Conservation (phyloP, 2,329 filamentous ascomycete genomes). For the Alternaria sp. region DNA sequence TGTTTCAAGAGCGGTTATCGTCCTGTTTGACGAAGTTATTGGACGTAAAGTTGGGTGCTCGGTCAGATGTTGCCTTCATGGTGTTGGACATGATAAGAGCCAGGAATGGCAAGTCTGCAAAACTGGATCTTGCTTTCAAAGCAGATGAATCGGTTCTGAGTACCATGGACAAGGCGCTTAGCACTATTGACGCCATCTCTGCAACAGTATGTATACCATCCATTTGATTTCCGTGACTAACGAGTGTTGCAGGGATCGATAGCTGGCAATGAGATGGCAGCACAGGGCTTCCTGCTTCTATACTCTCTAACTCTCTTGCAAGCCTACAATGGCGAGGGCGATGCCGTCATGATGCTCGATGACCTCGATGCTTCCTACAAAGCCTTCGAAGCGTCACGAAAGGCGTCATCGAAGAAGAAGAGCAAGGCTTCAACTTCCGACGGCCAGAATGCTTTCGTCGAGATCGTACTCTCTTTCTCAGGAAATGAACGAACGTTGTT, state of each 20-base stretch:
- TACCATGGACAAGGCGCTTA: slow-evolving; percentile 41
- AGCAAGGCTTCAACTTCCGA: slow-evolving; percentile 27
- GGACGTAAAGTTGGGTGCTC: slow-evolving; percentile 24
- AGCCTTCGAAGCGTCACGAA: slow-evolving; percentile 70
- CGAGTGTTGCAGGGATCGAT: slow-evolving; percentile 38
- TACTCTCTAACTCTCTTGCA: slow-evolving; percentile 86
- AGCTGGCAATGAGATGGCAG: slow-evolving; percentile 42
- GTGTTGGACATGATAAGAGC: slow-evolving; percentile 37
- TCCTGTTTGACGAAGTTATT: slow-evolving; percentile 62
- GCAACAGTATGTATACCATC: slow-evolving; percentile 24
- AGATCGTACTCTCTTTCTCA: slow-evolving; percentile 88
- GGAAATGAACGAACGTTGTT: slow-evolving; percentile 84
- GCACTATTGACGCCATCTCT: slow-evolving; percentile 37
- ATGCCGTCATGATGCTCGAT: slow-evolving; percentile 80
- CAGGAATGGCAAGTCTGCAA: slow-evolving; percentile 38
- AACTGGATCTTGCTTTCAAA: slow-evolving; percentile 54
- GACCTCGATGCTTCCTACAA: slow-evolving; percentile 71
- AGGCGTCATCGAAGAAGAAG: slow-evolving; percentile 62
- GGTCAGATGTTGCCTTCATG: slow-evolving; percentile 36
- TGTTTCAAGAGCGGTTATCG: slow-evolving; percentile 62
- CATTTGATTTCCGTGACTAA: no score
- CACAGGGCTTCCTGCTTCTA: slow-evolving; percentile 76
- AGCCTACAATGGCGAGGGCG: slow-evolving; percentile 86
- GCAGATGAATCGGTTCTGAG: slow-evolving; percentile 54
- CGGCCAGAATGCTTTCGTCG: slow-evolving; percentile 64